Base-by-base conservation (phyloP, 805 yeast species). In the Wickerhamiella brachini region DNA sequence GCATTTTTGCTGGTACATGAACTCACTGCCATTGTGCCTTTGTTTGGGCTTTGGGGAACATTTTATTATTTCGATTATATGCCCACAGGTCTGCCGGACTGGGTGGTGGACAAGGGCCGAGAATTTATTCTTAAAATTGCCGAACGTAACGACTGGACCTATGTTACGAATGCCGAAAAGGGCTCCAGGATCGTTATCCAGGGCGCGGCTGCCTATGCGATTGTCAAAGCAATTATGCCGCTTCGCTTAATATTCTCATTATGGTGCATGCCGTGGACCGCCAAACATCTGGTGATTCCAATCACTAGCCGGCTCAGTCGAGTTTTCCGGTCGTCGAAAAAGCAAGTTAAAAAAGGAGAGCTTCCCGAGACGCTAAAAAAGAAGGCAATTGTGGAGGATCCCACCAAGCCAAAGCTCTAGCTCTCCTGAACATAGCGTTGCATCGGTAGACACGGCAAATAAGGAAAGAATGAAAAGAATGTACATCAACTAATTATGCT, bases 141-240 rank as follows among this genome's bases (percentile, higher is more conserved):
- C 3, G 63, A 61, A 29, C 55, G 65, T 22, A 61, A 66, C 49
- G 53, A 52, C 42, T 66, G 69, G 69, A 45, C 53, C 10, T 23
- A 53, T 26, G 39, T 62, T 52, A 26, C 66, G 57, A 65, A 72
- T 43, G 58, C 80, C 15, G 72, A 70, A 43, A 79, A 78, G 37
- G 78, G 79, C 55, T 70, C 81, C 46, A 69, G 70, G 48, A 62
- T 81, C 24, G 67, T 85, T 5, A 62, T 80, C 56, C 85, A 83
- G 56, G 94, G 94, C 9, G 88, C 89, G 0, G 73, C 83, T 23
- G 80, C 94, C 0, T 85, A 80, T 58, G 82, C 81, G 4, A 66
- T 81, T 3, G 86, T 83, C 12, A 85, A 85, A 58, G 59, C 71
- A 10, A 51, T 68, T 10, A 64, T 79, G 54, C 85, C 86, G 0